Base-by-base conservation (phyloP, 2,329 filamentous ascomycete genomes). In the Polytolypa hystricis region DNA sequence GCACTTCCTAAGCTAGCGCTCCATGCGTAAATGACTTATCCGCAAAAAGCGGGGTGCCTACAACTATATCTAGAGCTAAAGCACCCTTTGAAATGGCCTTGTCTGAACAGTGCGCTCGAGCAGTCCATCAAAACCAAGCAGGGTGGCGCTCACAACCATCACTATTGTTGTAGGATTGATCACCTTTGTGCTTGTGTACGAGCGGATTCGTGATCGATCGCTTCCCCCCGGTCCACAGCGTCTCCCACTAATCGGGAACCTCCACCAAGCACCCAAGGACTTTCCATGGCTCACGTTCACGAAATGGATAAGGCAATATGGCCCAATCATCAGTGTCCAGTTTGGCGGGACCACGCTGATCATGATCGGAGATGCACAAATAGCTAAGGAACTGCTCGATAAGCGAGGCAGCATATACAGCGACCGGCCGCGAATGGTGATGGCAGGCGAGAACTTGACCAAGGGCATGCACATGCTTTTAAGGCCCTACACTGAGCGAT, bases 401-500 rank as follows among this genome's bases (percentile, higher is more conserved):
- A 25, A 25, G 7, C 54, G 56, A 28, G 55, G 59, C 1, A 45
- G 34, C 30, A 54, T 57, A 21, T 65, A 65, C 41, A 59, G 58
- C 11, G 57, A 58, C 2, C 46, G 61, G 2, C 52, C 59, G 2
- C 36, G 44, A 2, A 43, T 48, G 12, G 40, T 47, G 5, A 41
- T 54, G 14, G 41, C 48, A 7, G 42, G 47, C 6, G 51, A 58
- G 16, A 50, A 54, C 20, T 41, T 57, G 4, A 49, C 51, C n/a
- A 47, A 46, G 35, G 60, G 58, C 15, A 56, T 61, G 4, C 60
- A 56, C n/a, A 56, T 69, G 18, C 51, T 70, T 10, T 62, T 70
- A 6, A 63, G 70, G 48, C 65, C 65, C 1, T 66, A 71, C 49
- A 64, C 65, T 21, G 64, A 66, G 36, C 55, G 58, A 20, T 71